A percentile compares a stretch with the other conserved stretches of the same genome.
These are phyloP conservation scores for Nakataea oryzae DNA, from an alignment of 2,329 filamentous ascomycete genomes.

Conservation along the genomic window DNA sequence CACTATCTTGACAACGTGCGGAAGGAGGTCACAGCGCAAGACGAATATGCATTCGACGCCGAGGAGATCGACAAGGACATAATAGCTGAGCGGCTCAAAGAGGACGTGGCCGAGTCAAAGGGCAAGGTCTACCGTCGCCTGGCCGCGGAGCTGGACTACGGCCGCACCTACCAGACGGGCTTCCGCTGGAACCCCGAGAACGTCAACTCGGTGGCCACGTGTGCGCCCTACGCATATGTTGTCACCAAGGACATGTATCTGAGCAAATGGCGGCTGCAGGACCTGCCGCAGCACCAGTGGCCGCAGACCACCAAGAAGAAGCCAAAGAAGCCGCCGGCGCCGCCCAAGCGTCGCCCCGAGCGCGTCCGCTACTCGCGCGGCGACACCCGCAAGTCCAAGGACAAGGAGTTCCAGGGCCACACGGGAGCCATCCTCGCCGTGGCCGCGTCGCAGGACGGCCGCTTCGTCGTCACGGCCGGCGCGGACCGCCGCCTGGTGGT, in stretches of 20 bases:
- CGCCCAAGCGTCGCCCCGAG: slow-evolving; percentile 50
- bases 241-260: slow-evolving; percentile 76
- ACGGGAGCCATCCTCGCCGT: slow-evolving; percentile 71
- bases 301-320: slow-evolving; percentile 48
- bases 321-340: slow-evolving; percentile 46
- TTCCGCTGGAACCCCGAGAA: slow-evolving; percentile 71
- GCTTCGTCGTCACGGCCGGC: slow-evolving; percentile 84
- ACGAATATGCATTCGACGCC: slow-evolving; percentile 83
- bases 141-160: slow-evolving; percentile 62
- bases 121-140: slow-evolving; percentile 80
- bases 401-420: slow-evolving; percentile 65
- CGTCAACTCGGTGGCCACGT: slow-evolving; percentile 71
- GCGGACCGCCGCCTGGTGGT: slow-evolving; percentile 76
- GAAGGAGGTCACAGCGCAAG: slow-evolving; percentile 52
- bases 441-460: slow-evolving; percentile 80
- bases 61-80: slow-evolving; percentile 87
- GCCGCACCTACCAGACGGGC: slow-evolving; percentile 53
- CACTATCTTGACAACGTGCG: slow-evolving; percentile 86
- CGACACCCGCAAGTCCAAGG: slow-evolving; percentile 46
- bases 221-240: slow-evolving; percentile 75
- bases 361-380: slow-evolving; percentile 54
- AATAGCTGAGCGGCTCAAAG: slow-evolving; percentile 80
- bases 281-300: slow-evolving; percentile 49
- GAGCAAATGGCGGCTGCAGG: slow-evolving; percentile 81
- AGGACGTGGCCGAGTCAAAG: slow-evolving; percentile 87